Evolutionary conservation across 352 stramenopile species (phyloP).

Genomic region (Globisporangium viniferum): DNA sequence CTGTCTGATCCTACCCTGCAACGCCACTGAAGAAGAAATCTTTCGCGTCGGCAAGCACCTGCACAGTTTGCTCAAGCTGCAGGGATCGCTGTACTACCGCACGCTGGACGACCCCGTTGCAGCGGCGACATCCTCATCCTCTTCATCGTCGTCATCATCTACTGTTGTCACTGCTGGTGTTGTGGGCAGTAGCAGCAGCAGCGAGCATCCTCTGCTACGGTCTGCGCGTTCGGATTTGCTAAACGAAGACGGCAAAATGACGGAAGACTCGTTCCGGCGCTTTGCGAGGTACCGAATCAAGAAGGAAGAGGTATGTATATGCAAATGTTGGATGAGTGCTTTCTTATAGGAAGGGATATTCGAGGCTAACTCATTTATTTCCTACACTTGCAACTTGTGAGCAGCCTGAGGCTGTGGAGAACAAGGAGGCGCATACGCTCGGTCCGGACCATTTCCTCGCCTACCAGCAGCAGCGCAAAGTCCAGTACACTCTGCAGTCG

Average conservation of each 20-base stretch:
- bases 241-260: conserved; percentile 52
- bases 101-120: conserved; percentile 21
- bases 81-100: conserved; percentile 66
- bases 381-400: neutral
- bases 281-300: conserved; percentile 67
- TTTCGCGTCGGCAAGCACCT: conserved; percentile 73
- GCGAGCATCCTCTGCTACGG: neutral
- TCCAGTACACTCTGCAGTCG: conserved; percentile 54
- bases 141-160: neutral
- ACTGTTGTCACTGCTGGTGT: neutral
- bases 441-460: conserved; percentile 48
- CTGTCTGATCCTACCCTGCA: conserved; percentile 63
- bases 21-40: conserved; percentile 55
- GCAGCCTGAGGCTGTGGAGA: conserved; percentile 19
- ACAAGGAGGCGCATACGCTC: conserved; percentile 24
- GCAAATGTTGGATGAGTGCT: too few species aligned
- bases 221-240: conserved; percentile 26
- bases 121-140: conserved; percentile 1
- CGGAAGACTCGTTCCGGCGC: conserved; percentile 65
- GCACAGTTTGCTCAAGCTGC: conserved; percentile 60
- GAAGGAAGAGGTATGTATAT: conserved; percentile 43
- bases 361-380: neutral
- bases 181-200: neutral
- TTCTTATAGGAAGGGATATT: neutral
- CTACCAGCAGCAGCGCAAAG: conserved; percentile 60